These are phyloP conservation scores for Allantophomopsis cytisporea DNA, from an alignment of 2,329 filamentous ascomycete genomes.

Conservation along the genomic window DNA sequence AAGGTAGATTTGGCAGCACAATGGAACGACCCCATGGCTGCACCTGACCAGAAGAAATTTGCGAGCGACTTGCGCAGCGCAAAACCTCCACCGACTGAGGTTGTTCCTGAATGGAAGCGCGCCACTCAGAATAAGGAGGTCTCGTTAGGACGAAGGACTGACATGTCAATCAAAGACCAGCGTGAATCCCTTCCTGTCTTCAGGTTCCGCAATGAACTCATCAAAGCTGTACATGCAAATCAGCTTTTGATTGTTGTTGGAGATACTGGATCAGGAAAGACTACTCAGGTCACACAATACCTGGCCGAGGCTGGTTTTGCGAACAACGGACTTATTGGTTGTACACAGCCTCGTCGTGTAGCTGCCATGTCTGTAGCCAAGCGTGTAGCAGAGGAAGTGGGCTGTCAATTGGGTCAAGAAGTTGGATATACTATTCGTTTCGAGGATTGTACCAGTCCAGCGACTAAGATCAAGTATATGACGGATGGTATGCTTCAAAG, in stretches of 20 bases:
- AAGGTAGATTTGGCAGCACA: conserved; percentile 78
- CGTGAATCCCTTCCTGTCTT: conserved; percentile 80
- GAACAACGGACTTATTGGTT: conserved; percentile 81
- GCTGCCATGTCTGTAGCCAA: conserved; percentile 97
- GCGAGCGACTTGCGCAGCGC: conserved; percentile 70
- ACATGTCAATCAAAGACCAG: conserved; percentile 89
- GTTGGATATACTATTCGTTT: conserved; percentile 98
- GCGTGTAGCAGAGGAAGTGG: conserved; percentile 91
- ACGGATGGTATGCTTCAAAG: conserved; percentile 96
- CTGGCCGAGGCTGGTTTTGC: conserved; percentile 85
- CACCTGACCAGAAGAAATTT: conserved; percentile 74
- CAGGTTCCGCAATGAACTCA: conserved; percentile 74
- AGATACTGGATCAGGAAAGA: conserved; percentile 95
- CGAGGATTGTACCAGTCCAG: conserved; percentile 79
- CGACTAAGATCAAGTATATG: conserved; percentile 98
- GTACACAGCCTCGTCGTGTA: conserved; percentile 92
- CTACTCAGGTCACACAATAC: conserved; percentile 91
- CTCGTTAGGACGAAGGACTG: conserved; percentile 73
- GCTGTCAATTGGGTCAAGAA: conserved; percentile 78
- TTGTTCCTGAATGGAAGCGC: conserved; percentile 85
- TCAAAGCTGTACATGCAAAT: conserved; percentile 76
- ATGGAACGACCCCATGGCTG: conserved; percentile 96
- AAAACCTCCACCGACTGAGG: conserved; percentile 45
- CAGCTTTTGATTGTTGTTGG: conserved; percentile 93
- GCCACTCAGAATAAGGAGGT: conserved; percentile 69